Evolutionary conservation across 2,329 filamentous ascomycete genomes (phyloP).

Genomic region (Arthrobotrys iridis): DNA sequence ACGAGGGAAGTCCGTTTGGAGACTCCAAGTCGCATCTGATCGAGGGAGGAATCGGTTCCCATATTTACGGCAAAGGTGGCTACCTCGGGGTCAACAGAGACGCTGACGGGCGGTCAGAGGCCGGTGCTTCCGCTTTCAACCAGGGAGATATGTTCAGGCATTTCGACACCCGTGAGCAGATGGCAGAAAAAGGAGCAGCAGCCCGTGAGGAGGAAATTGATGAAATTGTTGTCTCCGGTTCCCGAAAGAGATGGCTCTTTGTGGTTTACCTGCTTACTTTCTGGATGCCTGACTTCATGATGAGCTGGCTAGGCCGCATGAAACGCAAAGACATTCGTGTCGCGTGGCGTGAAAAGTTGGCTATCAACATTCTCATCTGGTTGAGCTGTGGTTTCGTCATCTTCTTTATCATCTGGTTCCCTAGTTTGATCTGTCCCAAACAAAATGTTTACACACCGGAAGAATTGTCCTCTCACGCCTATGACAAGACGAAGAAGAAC

Average conservation of each 20-base stretch:
- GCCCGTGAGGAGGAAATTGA: conserved; percentile 91
- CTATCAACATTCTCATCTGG: conserved; percentile 99
- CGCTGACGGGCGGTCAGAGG: conserved; percentile 86
- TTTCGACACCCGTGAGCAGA: conserved; percentile 88
- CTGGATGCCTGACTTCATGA: conserved; percentile 84
- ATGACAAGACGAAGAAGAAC: conserved; percentile 68
- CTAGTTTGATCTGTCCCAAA: conserved; percentile 85
- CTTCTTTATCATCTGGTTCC: conserved; percentile 92
- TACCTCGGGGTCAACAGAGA: conserved; percentile 82
- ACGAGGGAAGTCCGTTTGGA: conserved; percentile 66
- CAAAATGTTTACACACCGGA: conserved; percentile 84
- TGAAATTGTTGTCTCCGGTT: conserved; percentile 77
- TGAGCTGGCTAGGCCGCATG: conserved; percentile 82
- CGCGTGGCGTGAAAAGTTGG: conserved; percentile 96
- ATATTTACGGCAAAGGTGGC: conserved; percentile 72
- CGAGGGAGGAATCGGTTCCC: conserved; percentile 65
- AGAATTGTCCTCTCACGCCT: conserved; percentile 73
- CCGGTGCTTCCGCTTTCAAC: conserved; percentile 88
- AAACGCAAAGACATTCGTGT: conserved; percentile 88
- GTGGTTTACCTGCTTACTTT: conserved; percentile 85
- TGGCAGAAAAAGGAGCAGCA: conserved; percentile 94
- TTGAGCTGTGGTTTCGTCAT: conserved; percentile 77
- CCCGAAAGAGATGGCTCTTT: conserved; percentile 89
- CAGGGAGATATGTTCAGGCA: conserved; percentile 98
- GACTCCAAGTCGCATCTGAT: conserved; percentile 70